phyloP scores from a whole-genome alignment of 352 stramenopile species.

The Phytophthora pluvialis region DNA sequence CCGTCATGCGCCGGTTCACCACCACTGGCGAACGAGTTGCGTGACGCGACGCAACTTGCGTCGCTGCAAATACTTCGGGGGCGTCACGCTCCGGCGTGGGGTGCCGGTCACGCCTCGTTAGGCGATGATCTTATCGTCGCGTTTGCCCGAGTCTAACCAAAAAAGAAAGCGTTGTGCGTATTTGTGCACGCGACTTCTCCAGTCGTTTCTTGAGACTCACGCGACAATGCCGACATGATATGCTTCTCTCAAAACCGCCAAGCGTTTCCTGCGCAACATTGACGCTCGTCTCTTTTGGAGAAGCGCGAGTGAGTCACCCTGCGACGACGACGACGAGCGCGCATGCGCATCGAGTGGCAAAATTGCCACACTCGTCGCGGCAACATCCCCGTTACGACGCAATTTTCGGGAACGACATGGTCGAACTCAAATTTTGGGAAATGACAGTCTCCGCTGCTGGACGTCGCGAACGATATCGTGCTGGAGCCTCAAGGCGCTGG shows the following conservation, averaged over 20 bases:
- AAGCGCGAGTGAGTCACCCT: background rate
- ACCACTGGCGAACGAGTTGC: too few species aligned
- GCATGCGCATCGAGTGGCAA: background rate
- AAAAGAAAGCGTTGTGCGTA: too few species aligned
- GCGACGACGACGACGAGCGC: too few species aligned
- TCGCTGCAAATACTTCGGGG: too few species aligned
- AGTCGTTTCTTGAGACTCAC: background rate
- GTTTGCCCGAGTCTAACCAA: too few species aligned
- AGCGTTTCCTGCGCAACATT: conserved; percentile 9
- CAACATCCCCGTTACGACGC: conserved; percentile 6
- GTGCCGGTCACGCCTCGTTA: too few species aligned
- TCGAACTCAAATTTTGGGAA: conserved; percentile 10
- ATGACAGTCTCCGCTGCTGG: conserved; percentile 6
- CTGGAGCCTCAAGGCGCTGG: conserved; percentile 9
- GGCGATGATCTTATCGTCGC: too few species aligned
- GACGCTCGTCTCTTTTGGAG: conserved; percentile 3
- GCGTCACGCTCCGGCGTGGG: too few species aligned
- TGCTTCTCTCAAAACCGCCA: background rate
- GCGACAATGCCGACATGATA: background rate
- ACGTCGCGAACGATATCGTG: conserved; percentile 14
- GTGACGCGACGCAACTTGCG: too few species aligned
- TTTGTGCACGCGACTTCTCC: too few species aligned
- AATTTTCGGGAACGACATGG: conserved; percentile 13
- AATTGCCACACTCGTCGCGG: conserved; percentile 3
- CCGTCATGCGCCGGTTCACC: background rate